These are phyloP conservation scores for Trypanosoma rangeli DNA, from an alignment of 208 protist genomes.

Conservation along the genomic window DNA sequence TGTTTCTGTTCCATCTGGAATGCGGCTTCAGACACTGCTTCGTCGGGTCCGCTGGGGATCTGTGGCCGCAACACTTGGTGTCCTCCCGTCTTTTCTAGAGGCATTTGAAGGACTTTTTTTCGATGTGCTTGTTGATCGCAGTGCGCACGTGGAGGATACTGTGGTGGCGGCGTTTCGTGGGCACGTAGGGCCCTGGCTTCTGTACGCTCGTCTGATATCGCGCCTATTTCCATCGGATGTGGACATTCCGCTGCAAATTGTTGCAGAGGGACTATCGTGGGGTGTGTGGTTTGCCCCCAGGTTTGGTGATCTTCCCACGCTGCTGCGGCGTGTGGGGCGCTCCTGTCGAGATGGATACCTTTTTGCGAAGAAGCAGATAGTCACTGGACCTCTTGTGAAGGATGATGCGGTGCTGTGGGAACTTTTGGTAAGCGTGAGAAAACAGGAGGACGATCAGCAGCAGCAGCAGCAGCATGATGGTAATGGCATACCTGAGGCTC, in stretches of 20 bases:
- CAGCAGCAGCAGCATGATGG: neutral
- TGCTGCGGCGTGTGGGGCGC: conserved; percentile 31
- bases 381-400: neutral
- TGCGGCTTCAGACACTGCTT: conserved; percentile 17
- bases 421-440: conserved; percentile 10
- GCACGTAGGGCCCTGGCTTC: conserved; percentile 27
- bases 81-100: conserved; percentile 27
- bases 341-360: conserved; percentile 23
- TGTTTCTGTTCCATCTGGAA: conserved; percentile 22
- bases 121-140: conserved; percentile 7
- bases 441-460: neutral
- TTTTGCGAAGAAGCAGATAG: neutral
- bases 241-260: conserved; percentile 31
- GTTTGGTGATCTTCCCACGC: conserved; percentile 37
- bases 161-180: conserved; percentile 27
- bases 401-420: conserved; percentile 17
- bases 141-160: conserved; percentile 1
- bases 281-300: conserved; percentile 28
- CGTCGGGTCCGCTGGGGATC: conserved; percentile 30
- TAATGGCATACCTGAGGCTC: neutral
- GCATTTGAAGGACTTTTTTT: conserved; percentile 47
- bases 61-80: conserved; percentile 25
- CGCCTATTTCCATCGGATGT: conserved; percentile 24
- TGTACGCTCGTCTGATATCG: conserved; percentile 38
- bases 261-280: conserved; percentile 39